Evolutionary conservation across 2,329 filamentous ascomycete species (phyloP).

Genomic region (Xylaria sp.): DNA sequence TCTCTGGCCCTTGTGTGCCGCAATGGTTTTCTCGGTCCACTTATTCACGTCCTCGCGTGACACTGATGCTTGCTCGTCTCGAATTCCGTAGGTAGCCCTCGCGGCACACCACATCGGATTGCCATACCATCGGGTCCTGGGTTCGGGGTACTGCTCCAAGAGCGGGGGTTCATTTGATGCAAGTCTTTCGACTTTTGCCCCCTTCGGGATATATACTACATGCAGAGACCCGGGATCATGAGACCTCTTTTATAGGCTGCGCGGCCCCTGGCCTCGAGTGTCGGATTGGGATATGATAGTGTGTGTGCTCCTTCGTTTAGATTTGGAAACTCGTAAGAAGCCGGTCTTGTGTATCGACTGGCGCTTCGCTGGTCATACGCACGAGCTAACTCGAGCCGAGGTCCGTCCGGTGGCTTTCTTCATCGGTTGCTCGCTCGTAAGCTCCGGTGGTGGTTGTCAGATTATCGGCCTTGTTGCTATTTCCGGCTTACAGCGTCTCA

Average conservation of each 20-base stretch:
- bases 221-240: constrained; percentile 9
- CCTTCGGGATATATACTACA: constrained; percentile 1
- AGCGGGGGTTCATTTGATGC: constrained; percentile 12
- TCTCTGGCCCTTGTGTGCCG: not conserved
- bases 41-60: not conserved
- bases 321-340: not conserved
- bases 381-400: constrained; percentile 2
- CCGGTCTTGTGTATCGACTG: not conserved
- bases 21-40: not conserved
- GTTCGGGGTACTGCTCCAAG: constrained; percentile 14
- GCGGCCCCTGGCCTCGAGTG: not conserved
- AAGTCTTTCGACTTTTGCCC: constrained; percentile 13
- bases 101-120: constrained; percentile 26
- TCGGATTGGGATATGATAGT: not conserved
- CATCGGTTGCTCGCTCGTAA: not conserved
- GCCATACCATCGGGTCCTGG: constrained; percentile 22
- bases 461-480: constrained; percentile 11
- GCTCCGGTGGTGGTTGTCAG: constrained; percentile 3
- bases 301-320: not conserved
- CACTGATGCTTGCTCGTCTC: constrained; percentile 7
- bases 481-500: constrained; percentile 4
- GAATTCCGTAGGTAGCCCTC: not conserved
- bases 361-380: not conserved
- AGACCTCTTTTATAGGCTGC: constrained; percentile 6
- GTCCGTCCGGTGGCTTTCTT: not conserved